Evolutionary conservation across 140 eudicot genomes (phyloP), one percentile per base, ranked within the genome.

Genomic region (Stevia rebaudiana): DNA sequence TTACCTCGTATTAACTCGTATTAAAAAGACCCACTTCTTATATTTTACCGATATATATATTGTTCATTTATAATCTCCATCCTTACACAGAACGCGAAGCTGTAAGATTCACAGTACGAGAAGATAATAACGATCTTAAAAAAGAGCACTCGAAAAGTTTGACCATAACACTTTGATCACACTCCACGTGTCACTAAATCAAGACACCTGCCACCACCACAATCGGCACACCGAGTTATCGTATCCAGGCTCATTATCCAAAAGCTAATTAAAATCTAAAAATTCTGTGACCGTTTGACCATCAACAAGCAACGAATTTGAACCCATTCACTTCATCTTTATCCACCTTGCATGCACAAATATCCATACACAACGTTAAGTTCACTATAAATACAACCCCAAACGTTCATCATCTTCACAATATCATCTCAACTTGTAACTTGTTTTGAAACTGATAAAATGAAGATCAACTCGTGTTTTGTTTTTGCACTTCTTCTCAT

Each of bases 401-500:
- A 25, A 69, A 11, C 1, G 1, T 13, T 49, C 33, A 40, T 5
- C 24, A 17, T 37, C 37, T 1, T 22, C 69, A 57, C 52, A 56
- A 39, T 28, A 42, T 44, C 7, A 74, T 7, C 21, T 7, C 21
- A 54, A 43, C 41, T 0, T 39, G 4, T 28, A 28, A 28, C 1
- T 43, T 19, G 28, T 37, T 11, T 17, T 22, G 6, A 21, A 64
- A 13, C 25, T 39, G 5, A n/a, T 33, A 57, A 74, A 74, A 74
- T 74, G 79, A 74, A 74, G 63, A 74, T 57, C 68, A 74, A 57
- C 63, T 66, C 56, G 30, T 66, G 53, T 60, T 66, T 74, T 8
- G 30, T 57, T 37, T 37, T 57, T 10, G 74, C 79, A 37, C 69
- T 75, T 41, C 43, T 72, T 63, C 72, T 73, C 18, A 48, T 73